A percentile compares a stretch with the other conserved stretches of the same genome.
These are phyloP conservation scores for Microbotryum scabiosae DNA, from an alignment of 1,284 basidiomycete genomes.

Conservation along the genomic window DNA sequence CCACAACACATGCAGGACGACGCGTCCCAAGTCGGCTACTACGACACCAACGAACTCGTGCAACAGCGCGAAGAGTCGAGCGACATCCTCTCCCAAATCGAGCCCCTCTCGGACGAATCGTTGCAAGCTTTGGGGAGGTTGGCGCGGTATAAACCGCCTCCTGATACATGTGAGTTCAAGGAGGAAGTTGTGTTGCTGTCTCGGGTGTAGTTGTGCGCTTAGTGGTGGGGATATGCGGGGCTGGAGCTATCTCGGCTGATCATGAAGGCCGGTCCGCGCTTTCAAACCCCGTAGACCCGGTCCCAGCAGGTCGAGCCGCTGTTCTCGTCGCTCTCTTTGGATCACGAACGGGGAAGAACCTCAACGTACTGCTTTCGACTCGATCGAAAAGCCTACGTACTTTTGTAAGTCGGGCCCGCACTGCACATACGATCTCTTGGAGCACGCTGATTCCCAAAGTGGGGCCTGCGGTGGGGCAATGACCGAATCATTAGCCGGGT, in stretches of 20 bases:
- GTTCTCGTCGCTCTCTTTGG: slow-evolving; percentile 26
- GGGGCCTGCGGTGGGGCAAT: no score
- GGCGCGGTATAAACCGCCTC: slow-evolving; percentile 20
- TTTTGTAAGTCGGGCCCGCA: slow-evolving; percentile 11
- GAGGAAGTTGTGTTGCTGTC: not conserved
- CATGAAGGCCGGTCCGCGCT: not conserved
- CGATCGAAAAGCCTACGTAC: slow-evolving; percentile 13
- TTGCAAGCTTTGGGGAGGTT: slow-evolving; percentile 18
- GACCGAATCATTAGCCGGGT: slow-evolving; percentile 24
- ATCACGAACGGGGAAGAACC: slow-evolving; percentile 17
- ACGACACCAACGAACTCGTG: not conserved
- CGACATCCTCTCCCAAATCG: slow-evolving; percentile 1
- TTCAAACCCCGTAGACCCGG: slow-evolving; percentile 3
- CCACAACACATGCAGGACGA: not conserved
- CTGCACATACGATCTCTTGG: not conserved
- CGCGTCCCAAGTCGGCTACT: no score
- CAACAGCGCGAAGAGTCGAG: not conserved
- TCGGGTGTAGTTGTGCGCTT: not conserved
- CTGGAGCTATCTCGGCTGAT: not conserved
- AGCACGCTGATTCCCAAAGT: not conserved
- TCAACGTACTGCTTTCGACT: slow-evolving; percentile 28
- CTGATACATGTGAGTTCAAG: slow-evolving; percentile 9
- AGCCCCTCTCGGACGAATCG: slow-evolving; percentile 12
- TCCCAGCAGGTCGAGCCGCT: slow-evolving; percentile 17
- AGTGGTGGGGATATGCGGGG: no score